A percentile compares a stretch with the other conserved stretches of the same genome.
Conservation (phyloP, 768 basidiomycete genomes). For the Pleurotus platypus region DNA sequence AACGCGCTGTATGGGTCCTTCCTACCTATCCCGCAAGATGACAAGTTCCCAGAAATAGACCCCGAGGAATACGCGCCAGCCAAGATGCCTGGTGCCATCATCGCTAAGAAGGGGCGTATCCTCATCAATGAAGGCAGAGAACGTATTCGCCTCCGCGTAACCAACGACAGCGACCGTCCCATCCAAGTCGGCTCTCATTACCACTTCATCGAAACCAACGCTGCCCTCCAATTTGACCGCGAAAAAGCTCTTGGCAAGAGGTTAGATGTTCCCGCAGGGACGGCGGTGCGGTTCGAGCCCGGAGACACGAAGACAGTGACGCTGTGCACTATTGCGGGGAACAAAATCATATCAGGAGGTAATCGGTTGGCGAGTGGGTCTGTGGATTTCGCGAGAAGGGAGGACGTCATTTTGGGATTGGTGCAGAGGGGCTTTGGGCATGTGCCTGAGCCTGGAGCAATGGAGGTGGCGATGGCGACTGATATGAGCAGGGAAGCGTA, state of each 20-base stretch:
- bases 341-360: constrained; percentile 71
- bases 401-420: constrained; percentile 43
- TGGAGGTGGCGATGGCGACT: constrained; percentile 46
- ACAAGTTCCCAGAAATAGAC: constrained; percentile 59
- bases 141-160: constrained; percentile 69
- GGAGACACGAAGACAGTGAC: constrained; percentile 84
- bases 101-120: constrained; percentile 63
- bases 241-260: constrained; percentile 75
- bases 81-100: constrained; percentile 71
- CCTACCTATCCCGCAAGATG: constrained; percentile 69
- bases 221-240: constrained; percentile 79
- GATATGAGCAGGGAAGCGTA: constrained; percentile 70
- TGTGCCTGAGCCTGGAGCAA: constrained; percentile 59
- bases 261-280: constrained; percentile 92
- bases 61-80: constrained; percentile 46
- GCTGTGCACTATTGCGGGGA: constrained; percentile 76
- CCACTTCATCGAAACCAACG: constrained; percentile 90
- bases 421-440: constrained; percentile 69
- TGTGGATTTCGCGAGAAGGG: constrained; percentile 38
- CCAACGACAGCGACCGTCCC: constrained; percentile 90
- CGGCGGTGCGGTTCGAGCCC: constrained; percentile 95
- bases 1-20: constrained; percentile 96
- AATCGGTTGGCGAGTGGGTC: constrained; percentile 65
- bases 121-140: constrained; percentile 72
- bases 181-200: constrained; percentile 97